These are phyloP conservation scores for Colletotrichum sp. DNA, from an alignment of 2,329 filamentous ascomycete species.

Conservation along the genomic window DNA sequence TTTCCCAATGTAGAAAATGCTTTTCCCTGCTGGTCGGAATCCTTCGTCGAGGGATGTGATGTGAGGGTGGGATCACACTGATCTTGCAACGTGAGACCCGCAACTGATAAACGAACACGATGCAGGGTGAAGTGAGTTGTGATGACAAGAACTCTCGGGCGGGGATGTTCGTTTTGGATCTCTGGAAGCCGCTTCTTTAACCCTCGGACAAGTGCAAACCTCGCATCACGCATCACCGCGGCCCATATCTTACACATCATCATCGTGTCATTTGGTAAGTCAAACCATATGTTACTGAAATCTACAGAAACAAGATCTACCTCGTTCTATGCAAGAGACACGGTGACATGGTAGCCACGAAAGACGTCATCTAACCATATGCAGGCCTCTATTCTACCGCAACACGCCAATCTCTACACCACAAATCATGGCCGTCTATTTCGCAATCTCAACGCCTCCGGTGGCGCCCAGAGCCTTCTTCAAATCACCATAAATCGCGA, in stretches of 20 bases:
- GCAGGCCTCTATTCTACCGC: not conserved
- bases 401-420: not conserved
- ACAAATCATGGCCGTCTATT: not conserved
- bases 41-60: not conserved
- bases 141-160: not conserved
- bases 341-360: not conserved
- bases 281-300: not conserved
- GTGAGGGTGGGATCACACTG: not conserved
- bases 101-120: not conserved
- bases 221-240: not conserved
- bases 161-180: not conserved
- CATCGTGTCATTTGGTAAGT: not conserved
- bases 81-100: not conserved
- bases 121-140: not conserved
- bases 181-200: not conserved
- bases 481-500: constrained; percentile 82
- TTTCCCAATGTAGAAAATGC: not conserved
- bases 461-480: constrained; percentile 69
- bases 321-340: not conserved
- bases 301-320: not conserved
- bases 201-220: not conserved
- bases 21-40: not conserved
- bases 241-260: not conserved
- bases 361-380: not conserved
- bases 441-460: constrained; percentile 74